Evolutionary conservation across 192 early-diverging fungal species (phyloP), one percentile per base, ranked within the genome.

Genomic region (Globomyces pollinis-pini): DNA sequence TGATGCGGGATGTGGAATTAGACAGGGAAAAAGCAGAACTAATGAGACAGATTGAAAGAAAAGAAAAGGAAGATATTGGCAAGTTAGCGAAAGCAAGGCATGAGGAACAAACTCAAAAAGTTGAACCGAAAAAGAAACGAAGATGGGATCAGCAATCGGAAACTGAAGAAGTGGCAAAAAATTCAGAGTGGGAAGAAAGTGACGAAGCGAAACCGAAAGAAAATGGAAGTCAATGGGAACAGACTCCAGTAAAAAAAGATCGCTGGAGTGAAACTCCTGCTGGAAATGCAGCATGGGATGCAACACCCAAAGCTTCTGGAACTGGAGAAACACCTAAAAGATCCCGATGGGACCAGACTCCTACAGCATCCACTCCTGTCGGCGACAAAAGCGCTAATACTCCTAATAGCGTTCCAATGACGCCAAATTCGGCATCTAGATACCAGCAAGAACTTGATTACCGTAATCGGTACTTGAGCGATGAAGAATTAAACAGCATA

Each of bases 261-360:
- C 12, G 21, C 15, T 57, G 32, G 52, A 30, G 68, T 65, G 59
- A 41, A 18, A 68, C 70, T 23, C 53, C 72, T 26, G 59, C 62
- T 53, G 32, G 55, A 33, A 72, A 60, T 35, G n/a, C n/a, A n/a
- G 65, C 82, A 8, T 90, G 86, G 87, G 93, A 91, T 49, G 91
- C 86, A 3, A 90, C 89, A 12, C 88, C 86, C 4, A 74, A 70
- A 41, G 66, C 49, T 15, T 50, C 26, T 11, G 60, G 9, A 16
- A n/a, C 26, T 61, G 74, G 58, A 38, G 81, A 62, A 43, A 81
- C 81, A 35, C 81, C 85, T 16, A 91, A 93, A 57, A 81, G 87
- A 52, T 96, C 93, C 11, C 75, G 92, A 32, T 99, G 96, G 96
- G 96, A 96, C 61, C 92, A 92, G 61, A 99, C 96, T 0, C 96